Conservation (phyloP, 805 yeast species). For the Metschnikowia reukaufii region DNA sequence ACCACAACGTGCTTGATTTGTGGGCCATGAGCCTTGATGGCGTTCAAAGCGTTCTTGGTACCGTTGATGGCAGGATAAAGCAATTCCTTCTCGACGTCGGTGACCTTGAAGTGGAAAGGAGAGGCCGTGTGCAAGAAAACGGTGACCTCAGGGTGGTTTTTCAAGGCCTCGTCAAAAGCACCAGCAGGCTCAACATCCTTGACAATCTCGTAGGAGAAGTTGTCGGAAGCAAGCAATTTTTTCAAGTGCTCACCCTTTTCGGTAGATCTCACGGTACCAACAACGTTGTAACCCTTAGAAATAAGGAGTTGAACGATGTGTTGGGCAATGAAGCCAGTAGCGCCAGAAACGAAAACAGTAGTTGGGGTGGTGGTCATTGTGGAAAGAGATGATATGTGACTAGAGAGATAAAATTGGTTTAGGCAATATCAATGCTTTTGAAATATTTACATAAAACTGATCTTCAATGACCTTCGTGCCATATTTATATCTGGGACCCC, state of each 20-base stretch:
- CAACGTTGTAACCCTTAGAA: constrained; percentile 24
- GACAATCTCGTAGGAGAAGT: constrained; percentile 46
- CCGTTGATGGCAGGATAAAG: constrained; percentile 51
- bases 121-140: constrained; percentile 63
- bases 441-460: too few relatives aligned
- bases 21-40: constrained; percentile 13
- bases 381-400: too few relatives aligned
- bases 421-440: too few relatives aligned
- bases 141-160: constrained; percentile 49
- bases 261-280: constrained; percentile 29
- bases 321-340: constrained; percentile 36
- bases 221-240: constrained; percentile 28
- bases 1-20: constrained; percentile 14
- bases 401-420: too few relatives aligned
- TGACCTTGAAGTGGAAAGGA: constrained; percentile 50
- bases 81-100: constrained; percentile 49
- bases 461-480: too few relatives aligned
- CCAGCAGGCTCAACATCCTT: constrained; percentile 44
- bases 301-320: constrained; percentile 25
- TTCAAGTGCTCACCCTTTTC: constrained; percentile 23
- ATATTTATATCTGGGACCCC: not conserved
- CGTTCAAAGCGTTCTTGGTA: constrained; percentile 17
- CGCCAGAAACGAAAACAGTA: constrained; percentile 32
- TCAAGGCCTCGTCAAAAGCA: constrained; percentile 50
- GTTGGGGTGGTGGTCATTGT: constrained; percentile 6